Conservation (phyloP, 2,329 filamentous ascomycete genomes). For the Colletotrichum salicis region DNA sequence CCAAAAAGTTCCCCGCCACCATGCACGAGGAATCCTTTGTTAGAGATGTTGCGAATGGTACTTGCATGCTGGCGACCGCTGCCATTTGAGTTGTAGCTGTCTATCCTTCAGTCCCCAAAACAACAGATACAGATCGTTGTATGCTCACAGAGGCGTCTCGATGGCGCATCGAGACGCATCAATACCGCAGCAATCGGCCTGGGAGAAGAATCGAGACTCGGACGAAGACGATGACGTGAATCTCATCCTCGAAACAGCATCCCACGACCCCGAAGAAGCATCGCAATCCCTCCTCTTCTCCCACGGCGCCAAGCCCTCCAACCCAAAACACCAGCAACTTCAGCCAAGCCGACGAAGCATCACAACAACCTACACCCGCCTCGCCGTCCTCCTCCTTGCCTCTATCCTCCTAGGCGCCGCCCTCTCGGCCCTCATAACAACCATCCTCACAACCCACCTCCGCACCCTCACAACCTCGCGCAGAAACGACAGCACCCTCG, state of each 20-base stretch:
- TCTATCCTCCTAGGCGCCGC: neutral
- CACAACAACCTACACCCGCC: neutral
- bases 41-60: neutral
- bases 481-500: conserved; percentile 32
- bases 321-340: neutral
- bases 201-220: neutral
- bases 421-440: neutral
- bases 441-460: neutral
- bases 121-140: neutral
- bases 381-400: neutral
- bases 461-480: neutral
- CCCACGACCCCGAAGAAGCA: neutral
- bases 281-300: neutral
- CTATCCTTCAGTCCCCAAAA: fast-evolving
- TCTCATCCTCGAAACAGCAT: neutral
- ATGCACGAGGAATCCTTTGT: conserved; percentile 8
- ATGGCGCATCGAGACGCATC: neutral
- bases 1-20: neutral
- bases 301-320: neutral
- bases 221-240: neutral
- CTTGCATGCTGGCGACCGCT: neutral
- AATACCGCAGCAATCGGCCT: neutral
- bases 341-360: neutral
- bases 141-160: fast-evolving
- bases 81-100: fast-evolving